Evolutionary conservation across 2,329 filamentous ascomycete species (phyloP), one percentile per base, ranked within the genome.

Genomic region (Cladorrhinum sp.): DNA sequence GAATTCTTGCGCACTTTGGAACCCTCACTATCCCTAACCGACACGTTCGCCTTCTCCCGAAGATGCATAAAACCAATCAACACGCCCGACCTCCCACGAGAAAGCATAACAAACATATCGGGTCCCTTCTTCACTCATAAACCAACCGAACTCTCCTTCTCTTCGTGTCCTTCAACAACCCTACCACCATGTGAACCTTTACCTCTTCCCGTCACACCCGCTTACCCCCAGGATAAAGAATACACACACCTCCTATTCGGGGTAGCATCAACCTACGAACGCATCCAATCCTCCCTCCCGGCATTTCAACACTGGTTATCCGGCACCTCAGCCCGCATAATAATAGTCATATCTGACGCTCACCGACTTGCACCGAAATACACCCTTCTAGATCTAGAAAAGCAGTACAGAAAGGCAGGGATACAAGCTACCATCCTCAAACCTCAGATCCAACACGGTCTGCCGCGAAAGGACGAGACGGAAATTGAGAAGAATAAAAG

Each of bases 291-390:
- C 6, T 82, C 83, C 0, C 72, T 85, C 36, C 72, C 77, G 10
- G 75, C 79, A 16, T 83, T 86, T 59, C 72, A 78, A 14, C 82
- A 84, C 64, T 87, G 84, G 85, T 77, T 86, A 1, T 74, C 78
- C 1, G 74, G 78, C 46, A 80, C 81, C 0, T 76, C 77, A 12
- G 78, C 81, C 2, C 79, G 77, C 46, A 77, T 87, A 16, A 74
- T 86, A 14, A 82, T 78, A 18, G 69, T 81, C 28, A 75, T 84
- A 2, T 76, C 80, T 1, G 82, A 86, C 64, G 72, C 66, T 14
- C 59, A 67, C 30, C 42, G 60, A 4, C 18, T 57, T 21, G 16
- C 36, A 62, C 12, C 23, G 28, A 52, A 63, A 12, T 61, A 66
- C 24, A 64, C 66, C 59, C 65, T 73, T 3, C 7, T 42, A 10